Percentiles rank a stretch among this genome's conserved stretches.
Evolutionary conservation across 1,284 basidiomycete species (phyloP).

Genomic region (Sanghuangporus sanghuang): DNA sequence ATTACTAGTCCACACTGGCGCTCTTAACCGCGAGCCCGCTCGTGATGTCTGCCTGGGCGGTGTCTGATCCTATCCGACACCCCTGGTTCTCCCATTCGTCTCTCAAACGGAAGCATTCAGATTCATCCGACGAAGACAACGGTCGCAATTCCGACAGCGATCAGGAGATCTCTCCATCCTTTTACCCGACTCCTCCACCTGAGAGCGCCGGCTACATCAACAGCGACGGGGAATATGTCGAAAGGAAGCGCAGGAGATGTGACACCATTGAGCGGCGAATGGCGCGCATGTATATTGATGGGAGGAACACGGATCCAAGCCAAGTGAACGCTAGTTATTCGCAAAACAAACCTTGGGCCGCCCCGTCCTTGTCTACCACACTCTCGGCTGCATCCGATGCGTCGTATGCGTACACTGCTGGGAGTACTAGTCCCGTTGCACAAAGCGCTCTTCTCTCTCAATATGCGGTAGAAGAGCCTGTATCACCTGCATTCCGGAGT

Average conservation of each 20-base stretch:
- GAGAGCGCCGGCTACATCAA: neutral
- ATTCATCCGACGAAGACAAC: conserved; percentile 12
- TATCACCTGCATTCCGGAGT: conserved; percentile 2
- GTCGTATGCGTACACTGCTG: conserved; percentile 11
- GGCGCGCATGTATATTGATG: conserved; percentile 16
- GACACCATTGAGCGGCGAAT: conserved; percentile 14
- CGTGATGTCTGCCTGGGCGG: conserved; percentile 12
- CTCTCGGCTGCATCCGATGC: conserved; percentile 1
- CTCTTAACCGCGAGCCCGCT: neutral
- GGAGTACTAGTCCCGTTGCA: conserved; percentile 8
- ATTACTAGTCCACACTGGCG: neutral
- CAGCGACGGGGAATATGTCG: neutral
- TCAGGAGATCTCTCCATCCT: neutral
- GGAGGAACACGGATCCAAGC: neutral
- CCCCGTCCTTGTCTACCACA: neutral
- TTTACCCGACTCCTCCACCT: conserved; percentile 13
- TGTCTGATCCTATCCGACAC: conserved; percentile 13
- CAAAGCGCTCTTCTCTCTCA: neutral
- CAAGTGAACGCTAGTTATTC: neutral
- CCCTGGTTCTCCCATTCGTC: conserved; percentile 15
- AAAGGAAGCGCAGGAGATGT: conserved; percentile 11
- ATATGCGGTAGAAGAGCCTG: conserved; percentile 16
- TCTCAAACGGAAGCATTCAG: conserved; percentile 18
- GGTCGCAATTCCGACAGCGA: conserved; percentile 6
- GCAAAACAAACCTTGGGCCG: neutral